A percentile compares a stretch with the other conserved stretches of the same genome.
Evolutionary conservation across 108 stramenopile species (phyloP).

Genomic region (Skeletonema potamos): DNA sequence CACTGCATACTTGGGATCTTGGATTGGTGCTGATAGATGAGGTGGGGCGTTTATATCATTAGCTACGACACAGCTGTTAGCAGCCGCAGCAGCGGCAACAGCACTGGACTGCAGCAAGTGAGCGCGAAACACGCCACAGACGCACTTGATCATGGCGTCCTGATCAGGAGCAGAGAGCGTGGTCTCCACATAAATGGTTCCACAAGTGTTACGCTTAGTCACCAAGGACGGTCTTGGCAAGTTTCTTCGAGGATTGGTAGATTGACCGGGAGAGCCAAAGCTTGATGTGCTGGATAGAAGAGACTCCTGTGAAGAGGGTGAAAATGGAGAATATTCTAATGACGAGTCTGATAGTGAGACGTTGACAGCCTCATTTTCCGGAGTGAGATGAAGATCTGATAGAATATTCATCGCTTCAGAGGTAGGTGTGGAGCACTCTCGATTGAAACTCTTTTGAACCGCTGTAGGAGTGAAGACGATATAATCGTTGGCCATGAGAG

Average conservation of each 20-base stretch:
- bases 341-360: conserved; percentile 5
- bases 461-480: neutral
- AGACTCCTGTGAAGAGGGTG: conserved; percentile 12
- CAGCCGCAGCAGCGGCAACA: neutral
- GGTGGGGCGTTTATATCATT: neutral
- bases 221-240: conserved; percentile 38
- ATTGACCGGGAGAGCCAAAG: neutral
- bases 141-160: conserved; percentile 94
- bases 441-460: neutral
- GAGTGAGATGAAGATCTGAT: conserved; percentile 25
- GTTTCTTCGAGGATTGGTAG: neutral
- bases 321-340: conserved; percentile 9
- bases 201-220: conserved; percentile 86
- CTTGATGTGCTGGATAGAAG: neutral
- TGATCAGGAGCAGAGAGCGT: conserved; percentile 94
- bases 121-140: conserved; percentile 89
- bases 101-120: conserved; percentile 70
- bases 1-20: conserved; percentile 1
- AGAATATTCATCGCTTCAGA: conserved; percentile 25
- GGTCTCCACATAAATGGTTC: conserved; percentile 82
- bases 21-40: neutral
- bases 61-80: neutral
- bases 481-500: neutral
- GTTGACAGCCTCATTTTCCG: conserved; percentile 26
- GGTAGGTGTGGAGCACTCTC: conserved; percentile 1